These are phyloP conservation scores for Cryptococcus sp. DNA, from an alignment of 1,284 basidiomycete genomes.

Conservation along the genomic window DNA sequence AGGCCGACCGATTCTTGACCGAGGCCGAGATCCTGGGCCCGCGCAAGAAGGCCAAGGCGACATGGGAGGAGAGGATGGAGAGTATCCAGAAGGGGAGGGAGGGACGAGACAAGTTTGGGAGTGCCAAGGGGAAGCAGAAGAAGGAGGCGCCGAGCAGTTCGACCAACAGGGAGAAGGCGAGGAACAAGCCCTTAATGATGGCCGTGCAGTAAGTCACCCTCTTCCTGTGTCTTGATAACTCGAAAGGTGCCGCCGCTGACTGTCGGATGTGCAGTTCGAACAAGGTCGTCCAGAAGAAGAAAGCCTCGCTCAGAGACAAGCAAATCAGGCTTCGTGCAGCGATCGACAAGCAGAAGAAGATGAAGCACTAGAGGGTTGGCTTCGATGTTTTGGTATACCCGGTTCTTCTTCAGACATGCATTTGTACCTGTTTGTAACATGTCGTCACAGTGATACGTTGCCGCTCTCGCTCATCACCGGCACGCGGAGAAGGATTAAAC, in stretches of 20 bases:
- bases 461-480: no score
- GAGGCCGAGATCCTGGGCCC: constrained; percentile 90
- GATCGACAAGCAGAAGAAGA: constrained; percentile 50
- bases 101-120: constrained; percentile 92
- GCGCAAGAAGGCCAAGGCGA: constrained; percentile 87
- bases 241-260: constrained; percentile 4
- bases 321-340: constrained; percentile 55
- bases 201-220: constrained; percentile 61
- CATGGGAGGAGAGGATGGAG: constrained; percentile 92
- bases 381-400: neutral
- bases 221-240: neutral
- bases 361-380: constrained; percentile 32
- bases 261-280: constrained; percentile 34
- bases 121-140: constrained; percentile 81
- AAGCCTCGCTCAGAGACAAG: constrained; percentile 79
- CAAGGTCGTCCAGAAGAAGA: constrained; percentile 68
- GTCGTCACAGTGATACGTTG: neutral
- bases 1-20: constrained; percentile 69
- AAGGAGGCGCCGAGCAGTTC: constrained; percentile 73
- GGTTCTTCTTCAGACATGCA: neutral
- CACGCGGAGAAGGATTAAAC: no score
- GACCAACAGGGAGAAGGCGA: constrained; percentile 83
- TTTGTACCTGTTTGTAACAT: neutral
- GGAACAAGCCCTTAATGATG: constrained; percentile 95
- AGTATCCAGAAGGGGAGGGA: constrained; percentile 89